Evolutionary conservation across 257 asterid genomes (phyloP).

Genomic region (Vinca minor): DNA sequence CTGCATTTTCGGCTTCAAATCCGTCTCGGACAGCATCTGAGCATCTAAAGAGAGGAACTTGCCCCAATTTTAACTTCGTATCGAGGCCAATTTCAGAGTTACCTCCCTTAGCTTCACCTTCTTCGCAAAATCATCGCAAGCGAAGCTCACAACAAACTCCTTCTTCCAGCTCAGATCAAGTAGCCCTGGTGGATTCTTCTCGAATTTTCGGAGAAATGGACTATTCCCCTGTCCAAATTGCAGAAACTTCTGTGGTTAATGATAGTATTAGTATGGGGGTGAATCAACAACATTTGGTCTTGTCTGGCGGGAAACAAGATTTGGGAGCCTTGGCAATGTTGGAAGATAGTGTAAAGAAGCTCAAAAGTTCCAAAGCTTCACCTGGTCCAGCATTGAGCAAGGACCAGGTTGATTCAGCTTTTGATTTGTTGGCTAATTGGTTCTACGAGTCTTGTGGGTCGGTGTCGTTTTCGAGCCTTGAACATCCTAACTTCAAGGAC

Average conservation of each 20-base stretch:
- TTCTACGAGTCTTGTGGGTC: slow-evolving; percentile 63
- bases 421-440: slow-evolving; percentile 65
- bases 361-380: slow-evolving; percentile 52
- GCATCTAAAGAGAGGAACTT: slow-evolving; percentile 70
- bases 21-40: slow-evolving; percentile 85
- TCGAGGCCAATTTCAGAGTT: slow-evolving; percentile 50
- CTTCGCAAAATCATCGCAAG: slow-evolving; percentile 54
- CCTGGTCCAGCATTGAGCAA: slow-evolving; percentile 49
- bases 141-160: slow-evolving; percentile 36
- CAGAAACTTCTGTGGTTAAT: slow-evolving; percentile 9
- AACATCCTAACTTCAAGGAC: slow-evolving; percentile 74
- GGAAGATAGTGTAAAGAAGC: slow-evolving; percentile 80
- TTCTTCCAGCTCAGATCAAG: slow-evolving; percentile 35
- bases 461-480: slow-evolving; percentile 52
- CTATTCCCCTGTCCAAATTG: slow-evolving; percentile 23
- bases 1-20: slow-evolving; percentile 72
- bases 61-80: slow-evolving; percentile 57
- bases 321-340: slow-evolving; percentile 67
- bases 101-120: slow-evolving; percentile 73
- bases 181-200: slow-evolving; percentile 33
- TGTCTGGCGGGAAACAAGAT: slow-evolving; percentile 83
- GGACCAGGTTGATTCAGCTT: slow-evolving; percentile 50
- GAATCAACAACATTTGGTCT: slow-evolving; percentile 33
- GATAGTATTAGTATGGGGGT: slow-evolving; percentile 12
- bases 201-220: slow-evolving; percentile 19